These are phyloP conservation scores for Craterostigma plantagineum DNA, from an alignment of 257 asterid genomes.

Conservation along the genomic window DNA sequence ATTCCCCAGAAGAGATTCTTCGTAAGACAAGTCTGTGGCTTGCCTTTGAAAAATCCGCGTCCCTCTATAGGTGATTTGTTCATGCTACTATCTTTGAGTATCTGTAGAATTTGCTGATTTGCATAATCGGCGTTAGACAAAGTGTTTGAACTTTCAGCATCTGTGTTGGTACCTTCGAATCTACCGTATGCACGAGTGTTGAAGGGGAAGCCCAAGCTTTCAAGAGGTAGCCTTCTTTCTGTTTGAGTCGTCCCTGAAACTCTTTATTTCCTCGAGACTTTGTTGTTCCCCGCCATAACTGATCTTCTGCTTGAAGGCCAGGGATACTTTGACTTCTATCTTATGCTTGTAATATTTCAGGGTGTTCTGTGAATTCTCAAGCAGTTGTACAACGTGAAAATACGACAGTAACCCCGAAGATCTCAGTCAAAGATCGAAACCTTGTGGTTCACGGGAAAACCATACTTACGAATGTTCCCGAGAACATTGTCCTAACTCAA, in stretches of 20 bases:
- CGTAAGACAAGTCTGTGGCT: slow-evolving; percentile 14
- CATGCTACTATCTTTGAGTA: too few relatives aligned
- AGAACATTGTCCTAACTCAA: slow-evolving; percentile 58
- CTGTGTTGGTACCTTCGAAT: slow-evolving; percentile 1
- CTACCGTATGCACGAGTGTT: slow-evolving; percentile 4
- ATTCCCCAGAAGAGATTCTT: slow-evolving; percentile 9
- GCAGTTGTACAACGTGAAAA: slow-evolving; percentile 12
- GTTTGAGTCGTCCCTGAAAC: too few relatives aligned
- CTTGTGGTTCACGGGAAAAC: slow-evolving; percentile 89
- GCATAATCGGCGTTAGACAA: too few relatives aligned
- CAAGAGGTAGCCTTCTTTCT: not conserved
- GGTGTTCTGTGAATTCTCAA: slow-evolving; percentile 24
- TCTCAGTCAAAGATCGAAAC: slow-evolving; percentile 58
- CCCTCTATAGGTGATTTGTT: slow-evolving; percentile 17
- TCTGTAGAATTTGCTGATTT: too few relatives aligned
- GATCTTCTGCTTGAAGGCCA: too few relatives aligned
- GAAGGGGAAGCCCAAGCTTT: slow-evolving; percentile 5
- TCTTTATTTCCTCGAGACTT: too few relatives aligned
- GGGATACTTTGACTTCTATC: too few relatives aligned
- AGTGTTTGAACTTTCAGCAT: not conserved
- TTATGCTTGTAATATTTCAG: slow-evolving; percentile 11
- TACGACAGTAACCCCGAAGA: slow-evolving; percentile 79
- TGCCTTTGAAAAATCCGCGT: slow-evolving; percentile 16
- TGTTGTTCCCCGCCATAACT: too few relatives aligned
- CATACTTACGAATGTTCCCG: slow-evolving; percentile 64